Base-by-base conservation (phyloP, 1,284 basidiomycete species). In the Melampsora occidentalis region DNA sequence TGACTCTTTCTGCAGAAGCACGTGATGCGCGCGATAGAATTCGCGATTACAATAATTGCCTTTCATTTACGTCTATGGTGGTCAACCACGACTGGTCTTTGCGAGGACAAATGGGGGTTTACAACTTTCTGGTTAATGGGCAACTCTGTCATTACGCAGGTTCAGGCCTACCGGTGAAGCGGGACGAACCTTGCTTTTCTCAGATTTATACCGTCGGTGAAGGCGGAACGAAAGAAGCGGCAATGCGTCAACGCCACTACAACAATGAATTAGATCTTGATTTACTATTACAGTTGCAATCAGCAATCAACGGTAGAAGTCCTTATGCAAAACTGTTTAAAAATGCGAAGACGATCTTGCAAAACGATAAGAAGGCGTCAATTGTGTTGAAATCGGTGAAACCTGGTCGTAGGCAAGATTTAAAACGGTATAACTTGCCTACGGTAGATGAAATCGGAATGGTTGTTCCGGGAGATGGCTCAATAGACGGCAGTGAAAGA, bases 171-270 rank as follows among this genome's bases (percentile, higher is more conserved):
- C 62, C 62, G 2, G 9, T 12, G 18, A 12, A 31, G 14, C 3
- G 9, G 35, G 35, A 35, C 9, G 35, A 35, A 35, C 35, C 35
- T 4, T 10, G 10, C 20, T 70, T 39, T 39, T n/a, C 68, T 5
- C 68, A 70, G 59, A 70, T 70, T 3, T 70, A 20, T 35, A 53
- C 59, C 2, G 35, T 70, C 1, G 68, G 68, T 2, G 28, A 53
- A 4, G 53, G 68, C 2, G 68, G 53, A 5, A 28, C 16, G 6
- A 18, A 59, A n/a, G 68, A 70, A 51, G 35, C n/a, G 18, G 10
- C 5, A 4, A 20, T 42, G 5, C 33, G 57, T 14, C 20, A 25
- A 5, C 25, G n/a, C 16, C 22, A 35, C 6, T 6, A 16, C 6
- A 48, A 49, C 20, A 49, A 12, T n/a, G 12, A 18, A 67, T 6